Percentiles rank a stretch among this genome's conserved stretches.
These are phyloP conservation scores for Kickxella alabastrina DNA, from an alignment of 192 early-diverging fungal species.

Conservation along the genomic window DNA sequence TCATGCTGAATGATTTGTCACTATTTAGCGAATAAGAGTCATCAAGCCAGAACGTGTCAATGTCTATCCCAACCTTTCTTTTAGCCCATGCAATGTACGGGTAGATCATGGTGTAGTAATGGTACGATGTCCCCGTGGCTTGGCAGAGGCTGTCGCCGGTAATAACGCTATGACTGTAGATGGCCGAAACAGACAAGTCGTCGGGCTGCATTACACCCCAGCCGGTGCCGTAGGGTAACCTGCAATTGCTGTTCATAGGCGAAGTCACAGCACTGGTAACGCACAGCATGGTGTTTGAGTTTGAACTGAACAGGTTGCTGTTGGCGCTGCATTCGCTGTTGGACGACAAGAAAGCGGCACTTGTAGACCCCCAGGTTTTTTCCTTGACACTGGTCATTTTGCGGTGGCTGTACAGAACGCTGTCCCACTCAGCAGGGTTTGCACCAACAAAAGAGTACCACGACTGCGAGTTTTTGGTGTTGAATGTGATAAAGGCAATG, in stretches of 20 bases:
- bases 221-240: conserved; percentile 27
- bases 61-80: conserved; percentile 16
- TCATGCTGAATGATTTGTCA: conserved; percentile 19
- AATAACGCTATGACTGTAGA: conserved; percentile 36
- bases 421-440: conserved; percentile 2
- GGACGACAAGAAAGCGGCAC: not conserved
- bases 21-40: conserved; percentile 11
- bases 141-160: conserved; percentile 25
- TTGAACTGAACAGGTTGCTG: conserved; percentile 37
- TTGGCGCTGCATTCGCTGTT: conserved; percentile 18
- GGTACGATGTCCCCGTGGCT: conserved; percentile 21
- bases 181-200: conserved; percentile 28
- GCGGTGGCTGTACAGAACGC: not conserved
- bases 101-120: conserved; percentile 42
- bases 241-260: conserved; percentile 28
- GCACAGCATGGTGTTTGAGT: conserved; percentile 28
- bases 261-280: conserved; percentile 20
- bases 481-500: conserved; percentile 30
- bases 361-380: conserved; percentile 1
- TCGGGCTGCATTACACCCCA: conserved; percentile 39
- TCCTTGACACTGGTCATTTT: conserved; percentile 1
- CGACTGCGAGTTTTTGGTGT: conserved; percentile 6
- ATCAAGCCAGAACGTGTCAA: conserved; percentile 18
- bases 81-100: conserved; percentile 32
- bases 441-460: conserved; percentile 1